These are phyloP conservation scores for Cichorium intybus DNA, from an alignment of 140 eudicot genomes.

Conservation along the genomic window DNA sequence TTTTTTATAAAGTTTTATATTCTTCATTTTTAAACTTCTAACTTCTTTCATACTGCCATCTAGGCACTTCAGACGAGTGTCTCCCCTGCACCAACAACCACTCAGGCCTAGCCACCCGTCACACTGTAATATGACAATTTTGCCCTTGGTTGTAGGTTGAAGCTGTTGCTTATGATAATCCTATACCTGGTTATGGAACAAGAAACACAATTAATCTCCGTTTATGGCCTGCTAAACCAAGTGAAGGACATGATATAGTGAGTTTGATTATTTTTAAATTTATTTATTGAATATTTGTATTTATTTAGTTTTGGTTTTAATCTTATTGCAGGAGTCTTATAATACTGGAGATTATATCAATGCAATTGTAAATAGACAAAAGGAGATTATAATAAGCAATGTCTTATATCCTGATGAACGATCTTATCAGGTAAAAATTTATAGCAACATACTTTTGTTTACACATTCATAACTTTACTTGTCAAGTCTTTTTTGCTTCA, in stretches of 20 bases:
- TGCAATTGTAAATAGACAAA: conserved; percentile 57
- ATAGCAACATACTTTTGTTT: not conserved
- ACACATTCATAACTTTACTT: not conserved
- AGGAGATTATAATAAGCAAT: conserved; percentile 56
- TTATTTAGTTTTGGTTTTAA: not conserved
- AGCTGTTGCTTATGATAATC: conserved; percentile 67
- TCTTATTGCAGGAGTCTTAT: conserved; percentile 46
- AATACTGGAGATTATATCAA: conserved; percentile 61
- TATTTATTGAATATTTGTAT: conserved; percentile 6
- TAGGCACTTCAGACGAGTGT: too few species aligned
- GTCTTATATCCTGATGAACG: conserved; percentile 66
- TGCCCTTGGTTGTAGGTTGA: conserved; percentile 36
- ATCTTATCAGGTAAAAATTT: conserved; percentile 46
- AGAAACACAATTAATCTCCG: conserved; percentile 56
- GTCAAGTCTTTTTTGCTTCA: not conserved
- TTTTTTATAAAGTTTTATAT: too few species aligned
- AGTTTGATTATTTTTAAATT: conserved; percentile 11
- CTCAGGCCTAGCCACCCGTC: too few species aligned
- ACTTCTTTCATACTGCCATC: too few species aligned
- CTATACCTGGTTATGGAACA: conserved; percentile 68
- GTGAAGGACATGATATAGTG: conserved; percentile 50
- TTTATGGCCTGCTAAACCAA: conserved; percentile 63
- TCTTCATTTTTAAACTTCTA: too few species aligned
- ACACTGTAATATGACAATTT: not conserved
- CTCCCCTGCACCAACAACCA: too few species aligned